These are phyloP conservation scores for Cryptococcus sp. DNA, from an alignment of 1,284 basidiomycete genomes.

Conservation along the genomic window DNA sequence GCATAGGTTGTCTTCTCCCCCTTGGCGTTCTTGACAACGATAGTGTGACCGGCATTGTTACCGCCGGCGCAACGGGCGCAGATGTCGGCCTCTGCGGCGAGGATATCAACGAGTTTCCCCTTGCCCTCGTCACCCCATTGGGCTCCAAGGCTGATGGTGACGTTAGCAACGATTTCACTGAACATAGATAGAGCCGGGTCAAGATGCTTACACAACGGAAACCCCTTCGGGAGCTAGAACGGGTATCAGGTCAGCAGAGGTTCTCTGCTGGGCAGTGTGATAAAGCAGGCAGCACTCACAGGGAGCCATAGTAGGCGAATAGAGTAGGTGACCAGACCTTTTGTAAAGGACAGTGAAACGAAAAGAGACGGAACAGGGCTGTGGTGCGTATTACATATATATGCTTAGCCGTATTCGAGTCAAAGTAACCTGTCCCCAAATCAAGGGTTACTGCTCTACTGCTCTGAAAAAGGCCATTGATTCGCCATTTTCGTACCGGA, in stretches of 20 bases:
- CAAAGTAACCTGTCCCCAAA: too few relatives aligned
- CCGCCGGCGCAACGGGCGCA: constrained; percentile 97
- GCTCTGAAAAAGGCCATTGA: too few relatives aligned
- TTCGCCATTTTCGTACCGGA: too few relatives aligned
- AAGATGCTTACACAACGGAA: constrained; percentile 42
- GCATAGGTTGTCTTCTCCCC: constrained; percentile 79
- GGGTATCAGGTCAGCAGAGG: constrained; percentile 4
- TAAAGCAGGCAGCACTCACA: constrained; percentile 8
- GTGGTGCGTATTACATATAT: too few relatives aligned
- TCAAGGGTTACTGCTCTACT: too few relatives aligned
- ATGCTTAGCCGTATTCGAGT: too few relatives aligned
- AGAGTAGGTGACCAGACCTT: constrained; percentile 2
- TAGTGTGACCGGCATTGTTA: constrained; percentile 98
- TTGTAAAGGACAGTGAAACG: constrained; percentile 1
- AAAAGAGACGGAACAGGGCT: too few relatives aligned
- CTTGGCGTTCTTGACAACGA: constrained; percentile 76
- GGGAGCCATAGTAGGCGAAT: constrained; percentile 19
- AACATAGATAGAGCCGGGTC: constrained; percentile 4
- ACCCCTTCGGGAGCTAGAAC: constrained; percentile 40
- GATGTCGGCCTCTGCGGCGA: constrained; percentile 83
- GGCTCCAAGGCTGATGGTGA: constrained; percentile 64
- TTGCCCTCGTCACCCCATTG: constrained; percentile 98
- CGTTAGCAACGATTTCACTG: constrained; percentile 2
- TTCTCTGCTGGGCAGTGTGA: background rate
- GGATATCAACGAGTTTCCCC: constrained; percentile 91